These are phyloP conservation scores for Wickerhamiella kazuoi DNA, from an alignment of 805 yeast genomes.

Conservation along the genomic window DNA sequence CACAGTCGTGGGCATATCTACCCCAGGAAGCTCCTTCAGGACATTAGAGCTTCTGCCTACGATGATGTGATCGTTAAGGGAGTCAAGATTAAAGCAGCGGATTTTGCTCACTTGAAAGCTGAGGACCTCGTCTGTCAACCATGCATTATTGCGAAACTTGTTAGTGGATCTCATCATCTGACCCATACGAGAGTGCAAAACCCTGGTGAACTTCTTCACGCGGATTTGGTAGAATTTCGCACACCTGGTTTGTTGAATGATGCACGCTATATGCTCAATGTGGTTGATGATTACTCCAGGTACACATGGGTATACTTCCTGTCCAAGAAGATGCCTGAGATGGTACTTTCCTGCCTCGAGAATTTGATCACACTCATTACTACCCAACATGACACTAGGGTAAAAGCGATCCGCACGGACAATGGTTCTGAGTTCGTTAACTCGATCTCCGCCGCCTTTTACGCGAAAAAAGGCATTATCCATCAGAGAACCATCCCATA, in stretches of 20 bases:
- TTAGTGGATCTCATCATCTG: not conserved
- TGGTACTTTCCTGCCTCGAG: too few species aligned
- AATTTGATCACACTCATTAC: not conserved
- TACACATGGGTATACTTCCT: not conserved
- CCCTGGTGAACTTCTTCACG: not conserved
- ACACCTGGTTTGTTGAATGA: not conserved
- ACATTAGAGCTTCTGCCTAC: not conserved
- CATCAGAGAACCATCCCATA: not conserved
- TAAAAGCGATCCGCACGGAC: not conserved
- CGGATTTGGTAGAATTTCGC: not conserved
- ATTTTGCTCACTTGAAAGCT: not conserved
- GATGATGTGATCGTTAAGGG: not conserved
- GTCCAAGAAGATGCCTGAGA: not conserved
- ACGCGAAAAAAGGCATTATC: not conserved
- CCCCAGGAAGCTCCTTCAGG: not conserved
- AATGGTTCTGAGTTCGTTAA: not conserved
- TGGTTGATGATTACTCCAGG: not conserved
- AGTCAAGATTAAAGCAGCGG: not conserved
- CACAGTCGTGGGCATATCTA: not conserved
- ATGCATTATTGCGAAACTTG: not conserved
- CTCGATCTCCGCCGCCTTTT: not conserved
- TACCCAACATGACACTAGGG: not conserved
- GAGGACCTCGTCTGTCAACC: not conserved
- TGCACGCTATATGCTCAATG: not conserved
- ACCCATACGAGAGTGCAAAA: not conserved